phyloP scores from a whole-genome alignment of 1,284 basidiomycete species.

The Malassezia furfur region DNA sequence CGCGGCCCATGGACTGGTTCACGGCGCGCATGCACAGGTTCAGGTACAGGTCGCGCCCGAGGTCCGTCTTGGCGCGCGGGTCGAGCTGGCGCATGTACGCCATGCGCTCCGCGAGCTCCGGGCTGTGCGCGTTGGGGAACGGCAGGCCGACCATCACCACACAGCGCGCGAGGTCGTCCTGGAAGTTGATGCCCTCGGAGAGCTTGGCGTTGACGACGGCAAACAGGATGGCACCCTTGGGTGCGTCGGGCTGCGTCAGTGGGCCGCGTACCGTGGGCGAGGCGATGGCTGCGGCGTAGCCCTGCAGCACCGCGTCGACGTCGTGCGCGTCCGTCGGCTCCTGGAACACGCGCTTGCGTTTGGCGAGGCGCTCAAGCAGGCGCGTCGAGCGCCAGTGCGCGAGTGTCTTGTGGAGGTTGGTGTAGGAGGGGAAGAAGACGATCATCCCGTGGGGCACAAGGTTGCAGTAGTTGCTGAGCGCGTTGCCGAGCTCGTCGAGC shows the following conservation, averaged over 20 bases:
- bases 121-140: conserved; percentile 81
- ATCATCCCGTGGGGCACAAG: conserved; percentile 79
- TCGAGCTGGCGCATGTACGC: conserved; percentile 42
- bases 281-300: conserved; percentile 62
- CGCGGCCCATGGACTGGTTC: conserved; percentile 78
- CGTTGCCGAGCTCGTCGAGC: conserved; percentile 74
- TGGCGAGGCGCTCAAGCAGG: conserved; percentile 24
- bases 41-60: conserved; percentile 39
- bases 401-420: conserved; percentile 64
- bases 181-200: conserved; percentile 93
- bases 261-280: conserved; percentile 21
- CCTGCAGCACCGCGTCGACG: conserved; percentile 67
- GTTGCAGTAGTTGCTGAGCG: conserved; percentile 66
- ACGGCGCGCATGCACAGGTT: conserved; percentile 77
- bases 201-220: conserved; percentile 94
- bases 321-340: conserved; percentile 70
- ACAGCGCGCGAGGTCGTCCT: conserved; percentile 68
- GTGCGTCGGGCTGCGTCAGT: neutral
- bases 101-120: conserved; percentile 83
- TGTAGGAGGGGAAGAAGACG: conserved; percentile 88
- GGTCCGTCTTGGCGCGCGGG: neutral
- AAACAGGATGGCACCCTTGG: conserved; percentile 51
- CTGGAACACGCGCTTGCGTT: conserved; percentile 54
- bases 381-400: conserved; percentile 59
- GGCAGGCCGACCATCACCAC: conserved; percentile 81